A percentile compares a stretch with the other conserved stretches of the same genome.
Evolutionary conservation across 768 basidiomycete genomes (phyloP).

Genomic region (Leccinum pellstonianum): DNA sequence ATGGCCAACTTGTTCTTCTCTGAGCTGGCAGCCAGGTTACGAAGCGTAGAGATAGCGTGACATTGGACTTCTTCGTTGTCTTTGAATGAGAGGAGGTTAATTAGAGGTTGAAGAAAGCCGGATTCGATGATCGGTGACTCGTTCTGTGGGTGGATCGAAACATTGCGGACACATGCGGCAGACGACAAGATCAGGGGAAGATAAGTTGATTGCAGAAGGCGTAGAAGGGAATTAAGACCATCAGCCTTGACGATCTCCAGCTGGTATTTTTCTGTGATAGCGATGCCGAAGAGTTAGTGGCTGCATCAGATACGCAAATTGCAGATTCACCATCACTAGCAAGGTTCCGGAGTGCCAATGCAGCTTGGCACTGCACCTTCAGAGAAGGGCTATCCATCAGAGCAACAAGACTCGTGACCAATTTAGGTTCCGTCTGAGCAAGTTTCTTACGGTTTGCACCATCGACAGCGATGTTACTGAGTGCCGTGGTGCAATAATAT

Average conservation of each 20-base stretch:
- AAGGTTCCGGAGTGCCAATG: conserved; percentile 91
- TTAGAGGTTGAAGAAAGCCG: conserved; percentile 93
- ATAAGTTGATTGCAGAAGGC: conserved; percentile 94
- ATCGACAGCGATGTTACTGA: conserved; percentile 98
- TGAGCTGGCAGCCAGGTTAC: conserved; percentile 94
- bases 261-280: conserved; percentile 87
- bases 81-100: conserved; percentile 95
- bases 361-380: conserved; percentile 99
- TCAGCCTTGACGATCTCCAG: conserved; percentile 97
- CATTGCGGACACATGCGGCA: conserved; percentile 97
- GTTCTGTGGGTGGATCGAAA: conserved; percentile 97
- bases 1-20: conserved; percentile 99
- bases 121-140: conserved; percentile 99
- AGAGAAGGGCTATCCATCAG: conserved; percentile 97
- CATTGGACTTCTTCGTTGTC: conserved; percentile 99
- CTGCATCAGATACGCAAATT: conserved; percentile 16
- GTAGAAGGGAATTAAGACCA: conserved; percentile 86
- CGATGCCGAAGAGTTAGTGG: conserved; percentile 5
- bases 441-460: conserved; percentile 93
- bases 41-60: conserved; percentile 95
- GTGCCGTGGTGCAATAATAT: conserved; percentile 98
- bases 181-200: conserved; percentile 97
- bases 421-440: conserved; percentile 89
- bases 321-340: conserved; percentile 81
- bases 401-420: conserved; percentile 89